Conservation (phyloP, 805 yeast genomes). For the Suhomyces prunicola region DNA sequence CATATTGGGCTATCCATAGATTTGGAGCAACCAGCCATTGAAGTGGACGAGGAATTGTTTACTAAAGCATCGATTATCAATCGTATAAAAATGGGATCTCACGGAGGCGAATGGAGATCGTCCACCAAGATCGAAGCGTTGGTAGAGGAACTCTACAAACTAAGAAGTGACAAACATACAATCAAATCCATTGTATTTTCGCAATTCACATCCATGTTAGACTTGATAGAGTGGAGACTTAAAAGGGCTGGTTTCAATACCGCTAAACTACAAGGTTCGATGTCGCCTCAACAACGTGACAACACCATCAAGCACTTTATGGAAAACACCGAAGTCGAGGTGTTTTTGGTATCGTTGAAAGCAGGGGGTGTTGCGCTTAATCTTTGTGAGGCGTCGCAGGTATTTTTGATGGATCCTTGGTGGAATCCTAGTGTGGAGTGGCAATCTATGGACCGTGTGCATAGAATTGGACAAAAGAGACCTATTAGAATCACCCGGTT, state of each 20-base stretch:
- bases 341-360: conserved; percentile 87
- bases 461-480: conserved; percentile 92
- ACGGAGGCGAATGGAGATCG: conserved; percentile 79
- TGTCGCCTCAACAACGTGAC: conserved; percentile 95
- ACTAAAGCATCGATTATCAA: conserved; percentile 75
- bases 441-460: conserved; percentile 98
- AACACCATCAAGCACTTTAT: conserved; percentile 86
- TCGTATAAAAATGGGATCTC: conserved; percentile 72
- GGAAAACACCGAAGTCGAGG: conserved; percentile 91
- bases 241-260: conserved; percentile 94
- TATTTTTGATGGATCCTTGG: conserved; percentile 96
- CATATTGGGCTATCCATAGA: conserved; percentile 92
- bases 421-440: conserved; percentile 99
- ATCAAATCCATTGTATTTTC: conserved; percentile 96
- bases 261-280: conserved; percentile 91
- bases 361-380: conserved; percentile 99
- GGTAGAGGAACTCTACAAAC: conserved; percentile 84
- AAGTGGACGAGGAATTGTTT: conserved; percentile 58
- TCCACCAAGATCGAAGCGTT: conserved; percentile 96
- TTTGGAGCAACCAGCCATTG: conserved; percentile 79
- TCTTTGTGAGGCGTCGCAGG: conserved; percentile 95
- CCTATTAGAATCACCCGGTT: conserved; percentile 91
- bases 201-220: conserved; percentile 95
- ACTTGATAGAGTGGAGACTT: conserved; percentile 92
- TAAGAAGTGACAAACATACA: conserved; percentile 82